phyloP scores from a whole-genome alignment of 169 alveolate genomes.

The Amoebophrya sp. region DNA sequence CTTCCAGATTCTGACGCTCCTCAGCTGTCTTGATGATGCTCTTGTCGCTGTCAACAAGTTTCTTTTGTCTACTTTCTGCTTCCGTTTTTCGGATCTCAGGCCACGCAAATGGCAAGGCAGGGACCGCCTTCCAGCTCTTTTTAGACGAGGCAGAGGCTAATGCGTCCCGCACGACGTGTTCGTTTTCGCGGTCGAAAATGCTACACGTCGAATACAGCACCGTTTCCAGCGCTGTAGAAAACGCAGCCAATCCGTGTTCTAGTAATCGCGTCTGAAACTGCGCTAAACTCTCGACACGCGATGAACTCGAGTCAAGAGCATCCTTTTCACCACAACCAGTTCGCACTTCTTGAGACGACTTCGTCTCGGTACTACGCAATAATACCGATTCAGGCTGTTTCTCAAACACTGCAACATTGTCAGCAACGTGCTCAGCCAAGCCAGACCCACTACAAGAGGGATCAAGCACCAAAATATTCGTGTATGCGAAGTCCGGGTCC shows the following conservation, averaged over 20 bases:
- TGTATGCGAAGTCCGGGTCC: not conserved
- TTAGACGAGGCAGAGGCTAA: too few species aligned
- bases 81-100: not conserved
- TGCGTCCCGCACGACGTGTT: too few species aligned
- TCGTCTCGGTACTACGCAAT: too few species aligned
- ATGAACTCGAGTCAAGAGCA: not conserved
- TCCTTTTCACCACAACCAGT: too few species aligned
- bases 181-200: not conserved
- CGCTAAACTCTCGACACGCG: not conserved
- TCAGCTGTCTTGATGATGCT: not conserved
- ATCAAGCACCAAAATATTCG: not conserved
- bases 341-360: too few species aligned
- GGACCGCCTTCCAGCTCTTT: too few species aligned
- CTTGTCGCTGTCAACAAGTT: not conserved
- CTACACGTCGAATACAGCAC: not conserved
- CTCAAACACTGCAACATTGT: too few species aligned
- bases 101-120: not conserved
- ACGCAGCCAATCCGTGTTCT: not conserved
- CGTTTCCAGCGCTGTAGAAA: not conserved
- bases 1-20: not conserved
- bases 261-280: not conserved
- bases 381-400: too few species aligned
- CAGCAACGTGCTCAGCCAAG: not conserved
- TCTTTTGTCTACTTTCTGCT: too few species aligned
- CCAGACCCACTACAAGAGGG: conserved; percentile 17